Evolutionary conservation across 306 rosid species (phyloP).

Genomic region (Cicer arietinum): DNA sequence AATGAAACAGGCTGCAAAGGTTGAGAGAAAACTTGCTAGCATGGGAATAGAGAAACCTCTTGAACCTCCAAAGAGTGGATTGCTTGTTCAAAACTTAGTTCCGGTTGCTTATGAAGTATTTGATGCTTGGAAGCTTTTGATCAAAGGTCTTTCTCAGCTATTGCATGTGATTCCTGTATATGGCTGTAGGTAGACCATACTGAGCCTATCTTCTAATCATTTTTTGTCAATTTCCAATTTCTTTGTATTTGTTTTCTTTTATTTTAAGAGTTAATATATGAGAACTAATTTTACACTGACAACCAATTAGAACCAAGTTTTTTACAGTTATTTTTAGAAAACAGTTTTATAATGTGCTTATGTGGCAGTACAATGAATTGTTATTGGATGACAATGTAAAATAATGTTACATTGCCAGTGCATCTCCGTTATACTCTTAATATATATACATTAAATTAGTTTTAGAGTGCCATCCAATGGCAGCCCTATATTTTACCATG

Average conservation of each 20-base stretch:
- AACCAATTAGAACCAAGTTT: too few species aligned
- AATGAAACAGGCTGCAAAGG: slow-evolving; percentile 68
- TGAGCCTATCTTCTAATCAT: slow-evolving; percentile 11
- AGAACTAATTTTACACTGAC: too few species aligned
- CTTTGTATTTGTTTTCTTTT: slow-evolving; percentile 33
- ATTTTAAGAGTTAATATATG: background rate
- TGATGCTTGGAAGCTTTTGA: slow-evolving; percentile 88
- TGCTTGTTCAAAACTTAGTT: slow-evolving; percentile 75
- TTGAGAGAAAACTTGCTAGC: slow-evolving; percentile 71
- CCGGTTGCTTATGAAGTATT: slow-evolving; percentile 86
- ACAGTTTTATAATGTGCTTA: too few species aligned
- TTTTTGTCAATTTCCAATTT: slow-evolving; percentile 31
- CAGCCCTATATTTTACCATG: too few species aligned
- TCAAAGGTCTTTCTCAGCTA: slow-evolving; percentile 78
- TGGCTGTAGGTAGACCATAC: slow-evolving; percentile 78
- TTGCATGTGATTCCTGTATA: slow-evolving; percentile 77
- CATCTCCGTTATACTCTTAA: too few species aligned
- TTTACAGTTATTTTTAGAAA: too few species aligned
- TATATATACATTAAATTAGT: too few species aligned
- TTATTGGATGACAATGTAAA: too few species aligned
- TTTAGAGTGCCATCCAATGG: too few species aligned
- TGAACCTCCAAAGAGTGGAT: slow-evolving; percentile 82
- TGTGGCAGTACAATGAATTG: too few species aligned
- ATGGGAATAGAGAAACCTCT: slow-evolving; percentile 90
- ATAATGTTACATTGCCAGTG: too few species aligned